Percentiles rank a stretch among this genome's conserved stretches.
These are phyloP conservation scores for Barnettozyma sp. DNA, from an alignment of 805 yeast species.

Conservation along the genomic window DNA sequence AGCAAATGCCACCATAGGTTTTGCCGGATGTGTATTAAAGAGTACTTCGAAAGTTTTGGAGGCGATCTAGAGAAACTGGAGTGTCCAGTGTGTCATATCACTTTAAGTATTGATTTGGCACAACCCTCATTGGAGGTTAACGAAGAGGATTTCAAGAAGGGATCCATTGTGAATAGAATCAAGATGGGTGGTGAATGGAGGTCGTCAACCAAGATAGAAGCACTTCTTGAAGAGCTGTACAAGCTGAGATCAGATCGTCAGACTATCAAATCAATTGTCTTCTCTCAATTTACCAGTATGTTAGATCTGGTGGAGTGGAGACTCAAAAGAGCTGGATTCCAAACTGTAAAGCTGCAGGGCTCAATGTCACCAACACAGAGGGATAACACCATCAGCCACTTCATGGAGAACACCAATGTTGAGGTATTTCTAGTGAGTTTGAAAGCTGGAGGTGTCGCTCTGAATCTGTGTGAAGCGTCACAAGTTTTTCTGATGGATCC, in stretches of 20 bases:
- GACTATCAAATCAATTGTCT: slow-evolving; percentile 92
- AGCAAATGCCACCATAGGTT: slow-evolving; percentile 91
- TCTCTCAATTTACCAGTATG: slow-evolving; percentile 97
- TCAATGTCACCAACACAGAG: slow-evolving; percentile 96
- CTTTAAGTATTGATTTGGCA: slow-evolving; percentile 79
- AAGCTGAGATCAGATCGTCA: slow-evolving; percentile 76
- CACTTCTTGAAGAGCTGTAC: slow-evolving; percentile 87
- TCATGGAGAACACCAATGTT: slow-evolving; percentile 87
- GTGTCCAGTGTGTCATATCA: slow-evolving; percentile 96
- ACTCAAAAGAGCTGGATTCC: slow-evolving; percentile 87
- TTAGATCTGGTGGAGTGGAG: slow-evolving; percentile 95
- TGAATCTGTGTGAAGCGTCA: slow-evolving; percentile 93
- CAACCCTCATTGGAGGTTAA: slow-evolving; percentile 77
- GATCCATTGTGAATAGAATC: slow-evolving; percentile 78
- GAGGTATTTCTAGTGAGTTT: slow-evolving; percentile 92
- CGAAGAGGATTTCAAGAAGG: slow-evolving; percentile 47
- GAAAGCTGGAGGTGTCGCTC: slow-evolving; percentile 98
- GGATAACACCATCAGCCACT: slow-evolving; percentile 82
- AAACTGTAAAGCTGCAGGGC: slow-evolving; percentile 91
- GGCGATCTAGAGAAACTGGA: slow-evolving; percentile 55
- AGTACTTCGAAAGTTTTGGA: slow-evolving; percentile 76
- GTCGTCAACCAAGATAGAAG: slow-evolving; percentile 95
- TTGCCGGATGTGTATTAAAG: slow-evolving; percentile 87
- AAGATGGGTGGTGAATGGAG: slow-evolving; percentile 86
- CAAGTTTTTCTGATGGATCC: slow-evolving; percentile 95